Evolutionary conservation across 495 filamentous ascomycete genomes (phyloP).

Genomic region (Penicillium egyptiacum): DNA sequence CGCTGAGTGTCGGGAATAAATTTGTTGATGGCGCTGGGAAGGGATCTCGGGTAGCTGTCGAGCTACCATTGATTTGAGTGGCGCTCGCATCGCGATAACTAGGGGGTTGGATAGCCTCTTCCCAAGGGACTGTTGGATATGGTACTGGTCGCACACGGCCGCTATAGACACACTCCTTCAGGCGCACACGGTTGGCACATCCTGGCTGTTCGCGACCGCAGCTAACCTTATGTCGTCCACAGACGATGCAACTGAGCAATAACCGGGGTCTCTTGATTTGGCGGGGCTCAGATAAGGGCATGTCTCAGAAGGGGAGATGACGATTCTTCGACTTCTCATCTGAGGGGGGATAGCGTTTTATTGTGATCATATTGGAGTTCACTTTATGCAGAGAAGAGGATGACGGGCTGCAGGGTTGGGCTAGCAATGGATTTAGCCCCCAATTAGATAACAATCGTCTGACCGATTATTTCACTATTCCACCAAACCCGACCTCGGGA

Average conservation of each 20-base stretch:
- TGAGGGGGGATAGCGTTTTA: neutral
- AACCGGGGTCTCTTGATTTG: constrained; percentile 25
- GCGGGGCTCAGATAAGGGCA: neutral
- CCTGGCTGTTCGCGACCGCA: constrained; percentile 27
- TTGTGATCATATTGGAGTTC: no score
- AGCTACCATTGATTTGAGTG: neutral
- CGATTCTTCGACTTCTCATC: neutral
- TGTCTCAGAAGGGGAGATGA: neutral
- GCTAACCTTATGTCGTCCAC: constrained; percentile 29
- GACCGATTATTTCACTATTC: no score
- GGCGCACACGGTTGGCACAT: constrained; percentile 28
- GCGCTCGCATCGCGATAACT: no score
- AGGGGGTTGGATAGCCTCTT: neutral
- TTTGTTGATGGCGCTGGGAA: neutral
- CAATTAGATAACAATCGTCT: no score
- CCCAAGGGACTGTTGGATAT: neutral
- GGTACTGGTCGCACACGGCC: neutral
- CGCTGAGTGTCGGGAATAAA: neutral
- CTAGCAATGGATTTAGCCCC: no score
- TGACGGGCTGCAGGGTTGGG: no score
- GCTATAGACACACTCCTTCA: constrained; percentile 21
- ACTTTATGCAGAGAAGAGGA: no score
- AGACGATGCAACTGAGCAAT: constrained; percentile 27
- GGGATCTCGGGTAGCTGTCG: neutral
- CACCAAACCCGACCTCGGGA: no score